Base-by-base conservation (phyloP, 768 basidiomycete genomes). In the Pleurotus citrinopileatus region DNA sequence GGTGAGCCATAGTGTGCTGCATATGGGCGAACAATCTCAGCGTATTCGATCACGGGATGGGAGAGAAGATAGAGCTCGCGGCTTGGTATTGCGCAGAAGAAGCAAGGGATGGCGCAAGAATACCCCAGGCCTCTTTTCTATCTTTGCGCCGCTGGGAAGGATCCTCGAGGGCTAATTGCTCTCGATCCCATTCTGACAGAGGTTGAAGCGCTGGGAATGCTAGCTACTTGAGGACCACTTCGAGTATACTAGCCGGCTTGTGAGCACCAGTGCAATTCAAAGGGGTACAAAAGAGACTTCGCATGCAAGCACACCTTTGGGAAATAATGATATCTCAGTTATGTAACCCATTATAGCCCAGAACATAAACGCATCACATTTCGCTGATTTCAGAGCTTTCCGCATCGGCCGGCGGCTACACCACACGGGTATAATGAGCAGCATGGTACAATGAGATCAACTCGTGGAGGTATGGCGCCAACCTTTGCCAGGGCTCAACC, bases 101-200 rank as follows among this genome's bases (percentile, higher is more conserved):
- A 63, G 60, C 60, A 37, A 26, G 42, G 12, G 48, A 61, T 61
- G 60, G 57, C 59, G 61, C 59, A 62, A 62, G 54, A 57, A n/a
- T n/a, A 9, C 32, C 32, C 9, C 32, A 34, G n/a, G 32, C 1
- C 32, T 34, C n/a, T 34, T 36, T 3, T 38, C 23, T 45, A 43
- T 32, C 45, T 20, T 47, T 47, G 27, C 45, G n/a, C 45, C 45
- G 26, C 23, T 28, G 22, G 27, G 45, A 13, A 5, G 15, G 17
- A 5, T 5, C 38, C 45, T 15, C n/a, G 45, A n/a, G 28, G 15
- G n/a, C n/a, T 47, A 26, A 28, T n/a, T 9, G 45, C 42, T 15
- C 26, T 8, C 25, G 2, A 22, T 22, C 17, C 42, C 13, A 44
- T 22, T 13, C 19, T 13, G 42, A 13, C 17, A 19, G 42, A 15